Base-by-base conservation (phyloP, 129 eudicot species). In the Centella asiatica region DNA sequence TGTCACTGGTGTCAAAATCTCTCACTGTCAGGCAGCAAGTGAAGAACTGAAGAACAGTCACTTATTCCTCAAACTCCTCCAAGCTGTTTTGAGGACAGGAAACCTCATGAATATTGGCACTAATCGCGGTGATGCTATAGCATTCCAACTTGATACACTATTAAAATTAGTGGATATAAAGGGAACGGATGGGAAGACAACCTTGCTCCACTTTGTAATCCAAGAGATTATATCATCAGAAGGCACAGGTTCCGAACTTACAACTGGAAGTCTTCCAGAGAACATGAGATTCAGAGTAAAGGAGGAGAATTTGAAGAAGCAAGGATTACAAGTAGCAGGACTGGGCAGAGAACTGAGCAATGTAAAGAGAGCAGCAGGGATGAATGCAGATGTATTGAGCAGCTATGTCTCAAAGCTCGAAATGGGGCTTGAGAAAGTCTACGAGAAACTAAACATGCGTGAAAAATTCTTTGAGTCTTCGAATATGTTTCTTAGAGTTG, bases 101-200 rank as follows among this genome's bases (percentile, higher is more conserved):
- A 92, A 92, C 62, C 94, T 95, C 33, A 92, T 92, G 98, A 92
- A 92, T 44, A 86, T 79, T 50, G 98, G 98, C 49, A 92, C 98
- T 9, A 92, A 83, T 50, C 94, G 98, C 19, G 98, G 98, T 25
- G 95, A 76, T 69, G 98, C 98, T 56, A 81, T 80, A 66, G 90
- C 98, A 65, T 92, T 92, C 74, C 87, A 87, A 70, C 85, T 92
- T 28, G 98, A 87, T 49, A 84, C 98, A 2, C 83, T 92, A 32
- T 64, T 92, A 31, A 92, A 92, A 71, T 74, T 92, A 36, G 90
- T 80, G 28, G 98, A 92, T 31, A 72, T 92, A 76, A 92, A 92
- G 57, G 98, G 98, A 53, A 87, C 96, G 27, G 98, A 92, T 64
- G 98, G 98, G 17, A 87, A 92, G 71, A 92, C 98, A 10, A 87